These are phyloP conservation scores for Wakefieldia striispora DNA, from an alignment of 768 basidiomycete species.

Conservation along the genomic window DNA sequence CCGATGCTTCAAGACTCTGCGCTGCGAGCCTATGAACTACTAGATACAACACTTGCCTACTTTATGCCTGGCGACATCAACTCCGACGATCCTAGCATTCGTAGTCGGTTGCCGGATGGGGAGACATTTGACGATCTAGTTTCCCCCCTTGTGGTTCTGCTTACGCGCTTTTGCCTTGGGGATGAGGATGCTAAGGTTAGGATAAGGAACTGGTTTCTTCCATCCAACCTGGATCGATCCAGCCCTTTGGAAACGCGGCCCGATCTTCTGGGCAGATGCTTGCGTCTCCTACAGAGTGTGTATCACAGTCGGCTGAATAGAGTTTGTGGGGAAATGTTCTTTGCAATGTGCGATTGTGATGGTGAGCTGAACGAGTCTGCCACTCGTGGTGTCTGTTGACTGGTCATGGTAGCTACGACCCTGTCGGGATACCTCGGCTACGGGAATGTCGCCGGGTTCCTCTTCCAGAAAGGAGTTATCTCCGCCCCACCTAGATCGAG, in stretches of 20 bases:
- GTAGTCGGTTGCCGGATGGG: conserved; percentile 41
- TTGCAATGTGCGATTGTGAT: conserved; percentile 77
- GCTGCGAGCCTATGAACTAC: conserved; percentile 62
- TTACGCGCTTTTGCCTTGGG: conserved; percentile 67
- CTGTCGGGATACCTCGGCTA: conserved; percentile 86
- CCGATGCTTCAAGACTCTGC: conserved; percentile 45
- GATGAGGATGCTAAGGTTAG: conserved; percentile 56
- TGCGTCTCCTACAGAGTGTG: conserved; percentile 73
- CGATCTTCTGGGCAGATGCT: conserved; percentile 74
- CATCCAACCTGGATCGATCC: conserved; percentile 77
- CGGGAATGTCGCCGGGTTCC: conserved; percentile 92
- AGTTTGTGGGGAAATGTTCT: conserved; percentile 85
- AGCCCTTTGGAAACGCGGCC: conserved; percentile 68
- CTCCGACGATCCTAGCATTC: conserved; percentile 62
- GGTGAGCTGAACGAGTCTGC: conserved; percentile 34
- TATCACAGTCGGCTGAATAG: conserved; percentile 73
- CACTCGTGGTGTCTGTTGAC: neutral
- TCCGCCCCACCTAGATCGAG: conserved; percentile 45
- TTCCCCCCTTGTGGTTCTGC: conserved; percentile 71
- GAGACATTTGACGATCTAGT: conserved; percentile 73
- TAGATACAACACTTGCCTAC: conserved; percentile 56
- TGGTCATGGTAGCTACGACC: conserved; percentile 49
- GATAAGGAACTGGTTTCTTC: conserved; percentile 69
- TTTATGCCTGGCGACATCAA: conserved; percentile 67
- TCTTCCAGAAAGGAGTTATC: conserved; percentile 88